Evolutionary conservation across 208 protist species (phyloP), one percentile per base, ranked within the genome.

Genomic region (Blastocrithidia nonstop): DNA sequence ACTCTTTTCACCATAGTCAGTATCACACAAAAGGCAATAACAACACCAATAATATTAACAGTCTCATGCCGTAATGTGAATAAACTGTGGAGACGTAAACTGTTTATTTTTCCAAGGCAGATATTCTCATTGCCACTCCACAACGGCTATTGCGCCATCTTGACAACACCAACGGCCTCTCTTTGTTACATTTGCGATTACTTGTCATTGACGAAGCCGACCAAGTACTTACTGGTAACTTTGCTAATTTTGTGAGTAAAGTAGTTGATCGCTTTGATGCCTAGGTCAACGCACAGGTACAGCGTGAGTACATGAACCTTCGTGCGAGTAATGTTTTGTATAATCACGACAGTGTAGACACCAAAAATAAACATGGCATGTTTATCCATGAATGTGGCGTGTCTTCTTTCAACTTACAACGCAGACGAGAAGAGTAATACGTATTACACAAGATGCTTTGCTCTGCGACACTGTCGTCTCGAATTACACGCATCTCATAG

Each of bases 121-220:
- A 93, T 45, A 61, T 93, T 23, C 27, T 93, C n/a, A 61, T 93
- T 25, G 44, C 79, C 27, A 93, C 79, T 0, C 84, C 84, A 24
- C 76, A 93, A 48, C 64, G 74, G 0, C 60, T 93, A 17, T 64
- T 93, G 6, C 61, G 71, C 9, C 79, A 93, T 54, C 59, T 88
- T 9, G 79, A 88, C 35, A 46, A 47, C 48, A 86, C 75, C 9
- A 48, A 46, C 13, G 78, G 73, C 1, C 53, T 92, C 22, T 61
- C 50, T 31, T 70, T 93, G 8, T 54, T 48, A 0, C 36, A 54
- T 26, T 64, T 93, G 24, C 72, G 66, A 8, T 57, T 93, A 33
- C 59, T 89, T 20, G 79, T 93, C 29, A 80, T 93, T 31, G 84
- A 93, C 54, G 84, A 93, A 52, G 84, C 84, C 4, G 84, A 93